Base-by-base conservation (phyloP, 768 basidiomycete species). In the Suillus subluteus region DNA sequence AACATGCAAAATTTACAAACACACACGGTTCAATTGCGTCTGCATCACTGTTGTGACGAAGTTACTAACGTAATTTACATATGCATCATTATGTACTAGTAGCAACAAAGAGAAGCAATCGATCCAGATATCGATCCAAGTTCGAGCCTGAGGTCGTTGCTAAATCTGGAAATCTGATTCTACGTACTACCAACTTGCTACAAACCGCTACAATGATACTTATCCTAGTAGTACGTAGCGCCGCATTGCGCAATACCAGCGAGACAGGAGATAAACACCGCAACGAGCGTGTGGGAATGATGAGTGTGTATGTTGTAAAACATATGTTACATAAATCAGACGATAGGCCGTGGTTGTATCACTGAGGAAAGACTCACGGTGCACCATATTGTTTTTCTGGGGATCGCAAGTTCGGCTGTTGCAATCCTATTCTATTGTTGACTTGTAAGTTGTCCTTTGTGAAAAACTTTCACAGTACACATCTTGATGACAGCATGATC, bases 381-480 rank as follows among this genome's bases (percentile, higher is more conserved):
- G 40, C 40, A 15, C 43, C 41, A 43, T 43, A 43, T 43, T 6
- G 16, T 2, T 6, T 26, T 26, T 26, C 26, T 26, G 26, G 21
- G n/a, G 35, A 37, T 40, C 12, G 2, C 5, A 32, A 30, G 52
- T 16, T 18, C 52, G 30, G 52, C 52, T 54, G 52, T 54, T 16
- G 52, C 5, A 35, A 6, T 5, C 6, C 6, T 35, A 35, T 35
- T 35, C 35, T 35, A 5, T 35, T 35, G 35, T 35, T 6, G 5
- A 37, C 48, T 13, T 18, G 1, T 43, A 43, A 18, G 48, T 23
- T 23, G 26, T 35, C 35, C 32, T 21, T 56, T 37, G 37, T 9
- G 37, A 37, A 58, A 26, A 58, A 58, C 56, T 58, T 40, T 54
- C 52, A 30, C 46, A 48, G 50, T 52, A 37, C 5, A 37, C 56